Evolutionary conservation across 2,329 filamentous ascomycete genomes (phyloP).

Genomic region (Dryadomyces sulphureus): DNA sequence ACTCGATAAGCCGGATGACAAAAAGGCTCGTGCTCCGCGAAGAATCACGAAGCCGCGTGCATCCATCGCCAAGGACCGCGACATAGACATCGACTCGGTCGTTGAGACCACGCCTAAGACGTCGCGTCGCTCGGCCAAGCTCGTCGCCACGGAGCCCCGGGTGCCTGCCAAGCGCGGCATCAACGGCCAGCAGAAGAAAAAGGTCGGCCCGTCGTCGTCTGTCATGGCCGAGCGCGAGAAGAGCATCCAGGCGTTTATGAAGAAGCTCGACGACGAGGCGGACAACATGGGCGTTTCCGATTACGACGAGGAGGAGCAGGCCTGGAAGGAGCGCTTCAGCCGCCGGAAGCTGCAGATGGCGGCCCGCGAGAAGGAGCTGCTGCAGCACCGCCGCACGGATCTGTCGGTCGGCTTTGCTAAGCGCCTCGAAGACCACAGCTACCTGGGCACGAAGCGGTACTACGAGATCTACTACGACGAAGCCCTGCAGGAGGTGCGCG

Average conservation of each 20-base stretch:
- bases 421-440: constrained; percentile 53
- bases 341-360: constrained; percentile 59
- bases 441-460: constrained; percentile 61
- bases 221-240: constrained; percentile 45
- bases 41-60: constrained; percentile 8
- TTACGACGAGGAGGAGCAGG: constrained; percentile 26
- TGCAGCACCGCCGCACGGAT: constrained; percentile 46
- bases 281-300: constrained; percentile 29
- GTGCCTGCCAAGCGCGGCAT: constrained; percentile 42
- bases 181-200: constrained; percentile 40
- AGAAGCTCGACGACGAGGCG: constrained; percentile 23
- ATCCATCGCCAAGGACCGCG: constrained; percentile 25
- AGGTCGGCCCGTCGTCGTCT: constrained; percentile 18
- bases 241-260: constrained; percentile 53
- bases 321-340: constrained; percentile 39
- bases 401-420: constrained; percentile 41
- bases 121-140: constrained; percentile 34
- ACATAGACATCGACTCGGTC: constrained; percentile 27
- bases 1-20: constrained; percentile 14
- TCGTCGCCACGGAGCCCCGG: constrained; percentile 25
- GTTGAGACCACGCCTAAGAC: constrained; percentile 22
- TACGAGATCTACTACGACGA: constrained; percentile 63
- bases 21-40: constrained; percentile 6
- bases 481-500: constrained; percentile 74
- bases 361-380: constrained; percentile 41